Conservation (phyloP, 208 protist genomes). For the Jaenimonas drosophilae region DNA sequence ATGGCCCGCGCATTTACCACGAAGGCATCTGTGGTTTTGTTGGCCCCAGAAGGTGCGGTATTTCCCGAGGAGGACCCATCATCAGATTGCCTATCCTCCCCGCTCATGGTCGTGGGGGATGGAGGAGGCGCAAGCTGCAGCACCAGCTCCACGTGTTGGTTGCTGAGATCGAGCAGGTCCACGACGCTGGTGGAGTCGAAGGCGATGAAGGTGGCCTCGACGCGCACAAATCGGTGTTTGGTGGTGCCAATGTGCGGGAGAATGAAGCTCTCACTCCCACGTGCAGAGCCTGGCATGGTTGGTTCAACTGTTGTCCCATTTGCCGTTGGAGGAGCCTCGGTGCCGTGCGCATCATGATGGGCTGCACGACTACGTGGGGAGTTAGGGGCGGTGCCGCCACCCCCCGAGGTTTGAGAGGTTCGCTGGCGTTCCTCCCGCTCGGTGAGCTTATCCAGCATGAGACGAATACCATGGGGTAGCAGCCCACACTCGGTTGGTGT, state of each 20-base stretch:
- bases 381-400: neutral
- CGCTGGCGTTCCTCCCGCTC: conserved; percentile 17
- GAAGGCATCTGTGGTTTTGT: conserved; percentile 43
- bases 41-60: neutral
- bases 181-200: conserved; percentile 63
- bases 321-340: no score
- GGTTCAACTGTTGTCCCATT: no score
- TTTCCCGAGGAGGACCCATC: neutral
- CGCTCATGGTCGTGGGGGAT: conserved; percentile 10
- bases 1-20: conserved; percentile 44
- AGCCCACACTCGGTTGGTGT: conserved; percentile 72
- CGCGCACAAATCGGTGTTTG: conserved; percentile 42
- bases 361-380: neutral
- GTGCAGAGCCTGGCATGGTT: neutral
- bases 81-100: neutral
- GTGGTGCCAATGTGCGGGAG: conserved; percentile 27
- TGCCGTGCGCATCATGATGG: neutral
- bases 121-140: conserved; percentile 44
- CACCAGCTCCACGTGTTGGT: conserved; percentile 55
- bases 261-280: conserved; percentile 10
- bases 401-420: neutral
- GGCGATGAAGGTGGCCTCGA: conserved; percentile 70
- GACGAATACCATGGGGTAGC: conserved; percentile 57
- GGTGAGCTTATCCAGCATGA: conserved; percentile 45
- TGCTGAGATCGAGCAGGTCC: conserved; percentile 73